Base-by-base conservation (phyloP, 163 green algal genomes). In the Volvox carteri region DNA sequence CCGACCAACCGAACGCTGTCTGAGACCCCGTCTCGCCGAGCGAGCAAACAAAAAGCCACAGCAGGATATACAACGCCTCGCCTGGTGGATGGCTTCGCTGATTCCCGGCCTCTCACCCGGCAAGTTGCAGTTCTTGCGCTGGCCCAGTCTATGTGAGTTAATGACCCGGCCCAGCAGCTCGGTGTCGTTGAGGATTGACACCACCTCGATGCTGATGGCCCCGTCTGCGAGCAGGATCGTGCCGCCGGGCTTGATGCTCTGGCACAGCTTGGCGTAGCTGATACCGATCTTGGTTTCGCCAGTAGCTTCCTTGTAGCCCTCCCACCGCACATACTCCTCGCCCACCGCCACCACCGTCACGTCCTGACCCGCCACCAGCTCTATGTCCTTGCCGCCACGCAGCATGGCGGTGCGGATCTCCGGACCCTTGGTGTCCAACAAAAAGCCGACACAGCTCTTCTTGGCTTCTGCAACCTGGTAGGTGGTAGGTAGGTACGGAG, bases 121-220 rank as follows among this genome's bases (percentile, higher is more conserved):
- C 62, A 97, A 92, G 85, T 97, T 97, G 91, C 95, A 95, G 87
- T 97, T 97, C 91, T 97, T 97, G 52, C 95, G 91, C 92, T 97
- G 92, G 23, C 95, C 95, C 52, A 97, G 88, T 48, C 80, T 95
- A 21, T 95, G 90, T 19, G 85, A 95, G 92, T 97, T 97, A 52
- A 95, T 87, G 39, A 94, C 90, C 6, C 86, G 78, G 37, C 89
- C 91, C 91, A 92, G 70, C 35, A 95, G 78, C 83, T 93, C 87
- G 25, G 39, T 93, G 60, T 91, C 89, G 56, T 85, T 92, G 12
- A 95, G 50, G 83, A 95, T 93, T 9, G 56, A 19, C 7, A 75
- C 41, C 75, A 93, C 93, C 79, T 94, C 91, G 48, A 90, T 92
- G 86, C 92, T 94, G 89, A 95, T 94, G 25, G 88, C 56, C 46